phyloP scores from a whole-genome alignment of 2,329 filamentous ascomycete genomes.

The Colletotrichum siamense region DNA sequence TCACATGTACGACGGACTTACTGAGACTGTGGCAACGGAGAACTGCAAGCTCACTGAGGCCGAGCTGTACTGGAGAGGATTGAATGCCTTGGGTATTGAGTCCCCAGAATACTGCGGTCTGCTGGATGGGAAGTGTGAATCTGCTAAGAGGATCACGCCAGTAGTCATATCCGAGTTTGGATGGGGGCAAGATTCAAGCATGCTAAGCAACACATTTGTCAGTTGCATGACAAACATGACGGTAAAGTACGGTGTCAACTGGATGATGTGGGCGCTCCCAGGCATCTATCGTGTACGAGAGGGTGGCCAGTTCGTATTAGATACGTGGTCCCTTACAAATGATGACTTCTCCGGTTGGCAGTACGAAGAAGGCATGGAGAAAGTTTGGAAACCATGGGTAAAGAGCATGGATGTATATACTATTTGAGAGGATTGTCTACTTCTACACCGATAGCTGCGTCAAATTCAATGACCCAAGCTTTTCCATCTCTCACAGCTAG shows the following conservation, averaged over 20 bases:
- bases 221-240: neutral
- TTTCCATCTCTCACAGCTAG: neutral
- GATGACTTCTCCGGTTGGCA: slow-evolving; percentile 52
- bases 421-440: neutral
- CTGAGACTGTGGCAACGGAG: slow-evolving; percentile 47
- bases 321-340: slow-evolving; percentile 33
- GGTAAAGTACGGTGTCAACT: neutral
- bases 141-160: neutral
- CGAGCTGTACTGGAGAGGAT: slow-evolving; percentile 52
- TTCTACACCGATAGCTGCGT: neutral
- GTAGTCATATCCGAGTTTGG: neutral
- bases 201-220: neutral
- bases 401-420: slow-evolving; percentile 34
- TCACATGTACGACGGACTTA: slow-evolving; percentile 14
- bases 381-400: slow-evolving; percentile 56
- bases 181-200: neutral
- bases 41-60: slow-evolving; percentile 53
- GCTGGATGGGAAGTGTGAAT: neutral
- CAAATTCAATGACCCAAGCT: fast-evolving
- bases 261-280: neutral
- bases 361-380: slow-evolving; percentile 47
- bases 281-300: neutral
- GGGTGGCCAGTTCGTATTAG: neutral
- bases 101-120: slow-evolving; percentile 31
- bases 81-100: slow-evolving; percentile 49